Base-by-base conservation (phyloP, 495 filamentous ascomycete genomes). In the Talaromyces adpressus region DNA sequence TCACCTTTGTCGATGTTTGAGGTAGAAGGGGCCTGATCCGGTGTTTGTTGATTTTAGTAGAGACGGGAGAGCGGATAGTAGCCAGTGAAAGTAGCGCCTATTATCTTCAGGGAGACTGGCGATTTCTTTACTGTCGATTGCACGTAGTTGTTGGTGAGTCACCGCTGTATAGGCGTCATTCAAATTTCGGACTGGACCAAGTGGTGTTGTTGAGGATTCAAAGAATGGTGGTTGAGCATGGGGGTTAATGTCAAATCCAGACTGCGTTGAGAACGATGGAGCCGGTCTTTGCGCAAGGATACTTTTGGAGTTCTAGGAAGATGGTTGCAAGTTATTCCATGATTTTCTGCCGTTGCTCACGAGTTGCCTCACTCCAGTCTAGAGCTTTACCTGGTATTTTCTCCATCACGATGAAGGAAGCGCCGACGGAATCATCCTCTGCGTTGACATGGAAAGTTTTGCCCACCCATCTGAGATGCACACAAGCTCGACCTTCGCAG, bases 1-100 rank as follows among this genome's bases (percentile, higher is more conserved):
- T 76, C 73, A 1, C 74, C 75, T 61, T 75, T 77, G 61, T 80
- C 77, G 62, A 59, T 80, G 74, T 64, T 75, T 75, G 9, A 80
- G 71, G 57, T 69, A 80, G 54, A 77, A 78, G 23, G 64, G 64
- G 3, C 53, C 66, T 18, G 53, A 67, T 9, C 16, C 27, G 29
- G 30, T 18, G 1, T 59, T 2, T 8, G 47, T 22, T 23, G 49
- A n/a, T 1, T 45, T 56, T 36, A 12, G 11, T 23, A 69, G 57
- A 34, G 47, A 9, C 1, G 51, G 23, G 12, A 62, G 11, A 45
- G 66, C 23, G 60, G 75, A 71, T 11, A 68, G 53, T 6, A 66
- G 68, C 63, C 68, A 75, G 27, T 68, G 67, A 14, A 53, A 22
- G 6, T 2, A 20, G 23, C 7, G 18, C 6, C 23, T 22, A 9